Conservation (phyloP, 139 green algal genomes). For the Gonium pectorale region DNA sequence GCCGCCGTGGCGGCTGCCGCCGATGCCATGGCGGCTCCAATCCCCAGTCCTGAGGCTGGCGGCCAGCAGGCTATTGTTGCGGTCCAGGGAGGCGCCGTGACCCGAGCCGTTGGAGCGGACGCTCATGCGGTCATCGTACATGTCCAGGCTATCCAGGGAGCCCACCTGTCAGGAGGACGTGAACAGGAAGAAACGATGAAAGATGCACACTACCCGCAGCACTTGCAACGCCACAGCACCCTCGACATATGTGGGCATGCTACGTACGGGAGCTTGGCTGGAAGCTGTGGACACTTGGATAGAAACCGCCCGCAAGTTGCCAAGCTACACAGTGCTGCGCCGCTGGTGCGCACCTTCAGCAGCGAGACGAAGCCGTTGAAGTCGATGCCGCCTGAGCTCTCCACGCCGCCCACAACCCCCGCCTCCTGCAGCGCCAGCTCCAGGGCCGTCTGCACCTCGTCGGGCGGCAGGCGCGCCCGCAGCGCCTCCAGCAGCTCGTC, state of each 20-base stretch:
- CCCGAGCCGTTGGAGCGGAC: neutral
- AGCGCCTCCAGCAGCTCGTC: slow-evolving; percentile 54
- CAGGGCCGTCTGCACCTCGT: slow-evolving; percentile 52
- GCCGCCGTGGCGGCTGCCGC: neutral
- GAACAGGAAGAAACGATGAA: neutral
- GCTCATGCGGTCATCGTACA: slow-evolving; percentile 66
- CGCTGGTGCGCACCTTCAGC: slow-evolving; percentile 17
- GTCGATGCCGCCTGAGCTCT: slow-evolving; percentile 44
- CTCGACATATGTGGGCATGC: too few relatives aligned
- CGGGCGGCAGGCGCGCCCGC: slow-evolving; percentile 49
- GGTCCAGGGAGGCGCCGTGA: slow-evolving; percentile 48
- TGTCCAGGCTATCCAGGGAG: slow-evolving; percentile 59
- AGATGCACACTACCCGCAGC: too few relatives aligned
- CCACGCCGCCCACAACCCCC: slow-evolving; percentile 11
- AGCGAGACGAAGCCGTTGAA: slow-evolving; percentile 60
- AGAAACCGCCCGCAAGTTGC: too few relatives aligned
- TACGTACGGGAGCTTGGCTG: too few relatives aligned
- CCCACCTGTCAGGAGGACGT: slow-evolving; percentile 16
- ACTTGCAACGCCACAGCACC: too few relatives aligned
- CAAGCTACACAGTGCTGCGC: neutral
- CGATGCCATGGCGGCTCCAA: slow-evolving; percentile 35
- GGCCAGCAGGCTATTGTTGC: slow-evolving; percentile 38
- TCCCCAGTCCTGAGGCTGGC: neutral
- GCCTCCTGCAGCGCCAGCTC: slow-evolving; percentile 49
- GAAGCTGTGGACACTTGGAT: too few relatives aligned